Evolutionary conservation across 2,329 filamentous ascomycete species (phyloP), one percentile per base, ranked within the genome.

Genomic region (Elsinoe perseae): DNA sequence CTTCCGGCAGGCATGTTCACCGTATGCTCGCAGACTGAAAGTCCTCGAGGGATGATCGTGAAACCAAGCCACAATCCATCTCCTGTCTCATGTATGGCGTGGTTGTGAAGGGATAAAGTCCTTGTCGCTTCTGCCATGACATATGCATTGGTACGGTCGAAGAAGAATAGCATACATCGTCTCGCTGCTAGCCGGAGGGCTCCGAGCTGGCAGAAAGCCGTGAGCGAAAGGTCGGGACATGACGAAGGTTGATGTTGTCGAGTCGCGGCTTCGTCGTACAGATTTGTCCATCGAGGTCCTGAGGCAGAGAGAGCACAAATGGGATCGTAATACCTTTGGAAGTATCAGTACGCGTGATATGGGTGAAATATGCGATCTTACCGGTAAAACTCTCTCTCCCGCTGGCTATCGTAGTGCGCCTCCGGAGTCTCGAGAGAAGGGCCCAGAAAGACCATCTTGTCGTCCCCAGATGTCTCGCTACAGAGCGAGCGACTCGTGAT

Each of bases 41-140:
- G 66, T 3, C 62, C 62, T 57, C 70, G 69, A 3, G 68, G 63
- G 10, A 71, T 64, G n/a, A 64, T 63, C 21, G 64, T 61, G 53
- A 67, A 65, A 16, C 59, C 72, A 34, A 62, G 69, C 72, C 72
- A 64, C 55, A 69, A 54, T 56, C 67, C 56, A 67, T 69, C 59
- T 58, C 65, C 50, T 57, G 65, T 52, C 2, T 67, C 60, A 8
- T 74, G 70, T 38, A 65, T 66, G 2, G 65, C 58, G 23, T 63
- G 63, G 27, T 75, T 62, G 25, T 68, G 68, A 8, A 77, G 64
- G 52, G 67, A 67, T 5, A 72, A 61, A 0, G 70, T 72, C 57
- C 68, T 70, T 2, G 75, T 77, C 14, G 75, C 72, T 62, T 80
- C 77, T n/a, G 75, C 75, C 14, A 80, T 64, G 25, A 79, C 73